Evolutionary conservation across 2,329 filamentous ascomycete species (phyloP).

Genomic region (Aphanoascus verrucosus): DNA sequence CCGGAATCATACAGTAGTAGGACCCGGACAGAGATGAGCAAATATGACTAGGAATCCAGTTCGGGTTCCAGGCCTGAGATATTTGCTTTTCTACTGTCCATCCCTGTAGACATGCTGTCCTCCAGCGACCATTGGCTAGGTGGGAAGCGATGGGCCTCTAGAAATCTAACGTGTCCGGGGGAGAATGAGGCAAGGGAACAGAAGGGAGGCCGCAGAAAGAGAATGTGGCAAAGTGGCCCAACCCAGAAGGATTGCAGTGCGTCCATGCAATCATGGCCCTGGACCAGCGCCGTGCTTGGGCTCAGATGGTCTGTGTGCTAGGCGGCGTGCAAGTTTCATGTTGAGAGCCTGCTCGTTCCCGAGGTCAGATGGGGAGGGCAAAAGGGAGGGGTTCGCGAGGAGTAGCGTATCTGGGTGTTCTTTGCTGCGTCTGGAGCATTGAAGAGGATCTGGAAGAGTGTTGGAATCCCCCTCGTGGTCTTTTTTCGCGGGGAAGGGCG

Average conservation of each 20-base stretch:
- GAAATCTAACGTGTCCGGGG: not conserved
- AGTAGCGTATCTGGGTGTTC: no score
- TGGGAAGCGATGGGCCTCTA: constrained; percentile 1
- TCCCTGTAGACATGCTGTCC: constrained; percentile 8
- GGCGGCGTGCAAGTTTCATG: no score
- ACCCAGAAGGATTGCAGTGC: not conserved
- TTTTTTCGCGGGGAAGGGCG: not conserved
- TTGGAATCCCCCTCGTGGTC: not conserved
- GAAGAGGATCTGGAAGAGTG: no score
- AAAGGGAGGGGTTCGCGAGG: no score
- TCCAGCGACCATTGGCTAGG: constrained; percentile 5
- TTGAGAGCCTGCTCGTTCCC: no score
- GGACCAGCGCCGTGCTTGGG: no score
- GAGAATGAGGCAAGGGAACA: not conserved
- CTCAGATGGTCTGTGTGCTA: no score
- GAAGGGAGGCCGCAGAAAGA: not conserved
- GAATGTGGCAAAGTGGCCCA: not conserved
- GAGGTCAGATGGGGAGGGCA: no score
- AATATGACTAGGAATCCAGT: not conserved
- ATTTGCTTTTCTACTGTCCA: constrained; percentile 10
- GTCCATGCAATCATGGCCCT: not conserved
- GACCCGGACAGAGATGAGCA: not conserved
- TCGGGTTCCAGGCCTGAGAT: constrained; percentile 3
- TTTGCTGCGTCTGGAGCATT: no score
- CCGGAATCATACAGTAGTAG: constrained; percentile 3